These are phyloP conservation scores for Cladophialophora yegresii DNA, from an alignment of 2,329 filamentous ascomycete genomes.

Conservation along the genomic window DNA sequence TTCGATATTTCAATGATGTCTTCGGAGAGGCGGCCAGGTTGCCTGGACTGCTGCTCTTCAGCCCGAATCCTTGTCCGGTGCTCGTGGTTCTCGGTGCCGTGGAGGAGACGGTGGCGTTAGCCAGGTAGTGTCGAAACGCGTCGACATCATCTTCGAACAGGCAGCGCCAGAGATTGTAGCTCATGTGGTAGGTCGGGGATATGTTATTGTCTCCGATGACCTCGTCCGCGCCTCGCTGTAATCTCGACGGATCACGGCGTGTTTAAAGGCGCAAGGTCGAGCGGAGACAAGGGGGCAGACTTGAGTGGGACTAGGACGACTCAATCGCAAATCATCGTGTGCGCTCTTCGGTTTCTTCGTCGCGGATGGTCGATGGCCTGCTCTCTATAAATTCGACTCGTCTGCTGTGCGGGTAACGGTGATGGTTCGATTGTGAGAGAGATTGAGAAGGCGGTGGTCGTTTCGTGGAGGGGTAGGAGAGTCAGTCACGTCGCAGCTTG, in stretches of 20 bases:
- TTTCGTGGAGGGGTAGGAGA: slow-evolving; percentile 15
- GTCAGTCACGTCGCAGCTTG: slow-evolving; percentile 11
- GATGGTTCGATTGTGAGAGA: background rate
- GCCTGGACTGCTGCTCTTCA: slow-evolving; percentile 40
- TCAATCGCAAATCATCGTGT: slow-evolving; percentile 25
- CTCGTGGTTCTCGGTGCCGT: slow-evolving; percentile 20
- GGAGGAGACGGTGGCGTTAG: slow-evolving; percentile 61
- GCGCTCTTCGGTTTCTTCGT: background rate
- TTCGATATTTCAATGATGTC: slow-evolving; percentile 36
- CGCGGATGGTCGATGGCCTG: background rate
- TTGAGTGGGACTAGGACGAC: background rate
- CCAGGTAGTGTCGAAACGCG: slow-evolving; percentile 84
- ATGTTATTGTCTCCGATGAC: slow-evolving; percentile 46
- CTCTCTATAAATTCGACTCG: background rate
- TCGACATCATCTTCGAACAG: slow-evolving; percentile 98
- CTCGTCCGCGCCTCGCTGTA: slow-evolving; percentile 82
- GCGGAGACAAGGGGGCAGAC: slow-evolving; percentile 19
- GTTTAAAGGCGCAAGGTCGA: slow-evolving; percentile 70
- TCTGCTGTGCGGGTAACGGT: background rate
- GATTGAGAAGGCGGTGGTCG: background rate
- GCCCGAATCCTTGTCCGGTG: slow-evolving; percentile 45
- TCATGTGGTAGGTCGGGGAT: slow-evolving; percentile 67
- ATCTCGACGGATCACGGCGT: slow-evolving; percentile 82
- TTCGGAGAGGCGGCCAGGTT: slow-evolving; percentile 53
- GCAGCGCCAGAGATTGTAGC: slow-evolving; percentile 92